A percentile compares a stretch with the other conserved stretches of the same genome.
These are phyloP conservation scores for Chimonanthus salicifolius DNA, from an alignment of 164 flowering plant species.

Conservation along the genomic window DNA sequence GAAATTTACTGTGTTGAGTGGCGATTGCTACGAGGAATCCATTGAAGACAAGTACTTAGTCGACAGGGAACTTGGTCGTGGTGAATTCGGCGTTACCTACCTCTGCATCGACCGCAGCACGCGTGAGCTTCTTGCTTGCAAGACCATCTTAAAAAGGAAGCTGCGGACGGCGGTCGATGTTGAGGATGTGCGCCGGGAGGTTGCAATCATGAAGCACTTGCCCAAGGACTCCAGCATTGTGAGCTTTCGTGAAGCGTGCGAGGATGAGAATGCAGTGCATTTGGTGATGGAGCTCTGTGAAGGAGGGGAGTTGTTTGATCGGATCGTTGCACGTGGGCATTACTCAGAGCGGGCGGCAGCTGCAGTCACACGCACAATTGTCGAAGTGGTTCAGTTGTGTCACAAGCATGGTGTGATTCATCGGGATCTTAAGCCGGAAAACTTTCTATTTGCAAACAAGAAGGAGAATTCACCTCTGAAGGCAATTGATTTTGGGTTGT, in stretches of 20 bases:
- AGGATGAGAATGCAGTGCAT: slow-evolving; percentile 94
- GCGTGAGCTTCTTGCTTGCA: slow-evolving; percentile 72
- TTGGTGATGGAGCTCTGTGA: slow-evolving; percentile 94
- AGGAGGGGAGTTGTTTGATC: slow-evolving; percentile 89
- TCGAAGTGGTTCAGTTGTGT: slow-evolving; percentile 90
- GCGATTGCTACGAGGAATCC: slow-evolving; percentile 43
- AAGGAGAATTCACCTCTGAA: slow-evolving; percentile 94
- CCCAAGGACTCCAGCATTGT: slow-evolving; percentile 76
- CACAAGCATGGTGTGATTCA: slow-evolving; percentile 93
- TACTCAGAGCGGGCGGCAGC: slow-evolving; percentile 89
- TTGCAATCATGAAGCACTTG: slow-evolving; percentile 89
- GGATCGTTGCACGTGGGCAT: slow-evolving; percentile 88
- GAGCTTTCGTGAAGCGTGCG: slow-evolving; percentile 72
- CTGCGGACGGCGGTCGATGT: slow-evolving; percentile 80
- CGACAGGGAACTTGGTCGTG: slow-evolving; percentile 79
- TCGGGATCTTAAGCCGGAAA: slow-evolving; percentile 92
- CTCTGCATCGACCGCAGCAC: slow-evolving; percentile 61
- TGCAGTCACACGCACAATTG: slow-evolving; percentile 61
- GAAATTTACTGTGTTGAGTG: slow-evolving; percentile 10
- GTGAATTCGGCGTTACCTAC: slow-evolving; percentile 89
- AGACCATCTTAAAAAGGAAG: slow-evolving; percentile 86
- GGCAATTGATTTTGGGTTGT: slow-evolving; percentile 91
- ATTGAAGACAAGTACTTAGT: slow-evolving; percentile 72
- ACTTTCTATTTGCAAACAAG: slow-evolving; percentile 83
- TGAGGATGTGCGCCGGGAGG: slow-evolving; percentile 89